Percentiles rank a stretch among this genome's conserved stretches.
phyloP scores from a whole-genome alignment of 1,284 basidiomycete genomes.

The Cutaneotrichosporon spelunceum region DNA sequence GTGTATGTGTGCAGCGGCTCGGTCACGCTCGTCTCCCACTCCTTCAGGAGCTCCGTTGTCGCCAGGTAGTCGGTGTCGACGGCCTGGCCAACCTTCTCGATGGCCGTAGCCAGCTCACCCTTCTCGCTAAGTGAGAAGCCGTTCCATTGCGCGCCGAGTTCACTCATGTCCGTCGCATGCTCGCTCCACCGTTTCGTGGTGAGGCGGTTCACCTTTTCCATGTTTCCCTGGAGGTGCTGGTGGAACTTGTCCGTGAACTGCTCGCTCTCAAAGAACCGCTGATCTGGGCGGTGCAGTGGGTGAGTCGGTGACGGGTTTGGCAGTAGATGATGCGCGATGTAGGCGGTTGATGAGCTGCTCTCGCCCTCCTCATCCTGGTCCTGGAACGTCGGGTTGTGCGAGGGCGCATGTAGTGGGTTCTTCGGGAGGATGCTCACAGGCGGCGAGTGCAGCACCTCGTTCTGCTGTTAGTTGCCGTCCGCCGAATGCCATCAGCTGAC shows the following conservation, averaged over 20 bases:
- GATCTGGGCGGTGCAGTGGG: slow-evolving; percentile 80
- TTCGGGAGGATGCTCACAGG: slow-evolving; percentile 87
- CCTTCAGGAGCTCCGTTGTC: slow-evolving; percentile 80
- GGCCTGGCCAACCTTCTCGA: slow-evolving; percentile 71
- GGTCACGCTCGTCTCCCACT: slow-evolving; percentile 86
- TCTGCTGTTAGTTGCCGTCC: slow-evolving; percentile 53
- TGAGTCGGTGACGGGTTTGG: slow-evolving; percentile 85
- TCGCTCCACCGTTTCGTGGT: slow-evolving; percentile 94
- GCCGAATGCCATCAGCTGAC: slow-evolving; percentile 27
- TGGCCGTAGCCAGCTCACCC: slow-evolving; percentile 42
- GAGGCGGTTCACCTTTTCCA: slow-evolving; percentile 94
- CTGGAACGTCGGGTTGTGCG: slow-evolving; percentile 76
- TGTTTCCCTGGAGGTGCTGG: slow-evolving; percentile 78
- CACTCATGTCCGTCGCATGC: slow-evolving; percentile 82
- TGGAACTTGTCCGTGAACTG: slow-evolving; percentile 95
- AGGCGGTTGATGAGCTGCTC: slow-evolving; percentile 33
- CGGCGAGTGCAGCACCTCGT: slow-evolving; percentile 85
- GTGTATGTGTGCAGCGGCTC: slow-evolving; percentile 95
- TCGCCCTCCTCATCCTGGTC: slow-evolving; percentile 36
- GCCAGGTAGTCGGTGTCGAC: slow-evolving; percentile 91
- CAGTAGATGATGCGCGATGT: slow-evolving; percentile 56
- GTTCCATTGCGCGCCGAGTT: slow-evolving; percentile 92
- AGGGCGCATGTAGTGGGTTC: slow-evolving; percentile 91
- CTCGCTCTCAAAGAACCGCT: slow-evolving; percentile 93
- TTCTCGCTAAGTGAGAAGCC: slow-evolving; percentile 78